Conservation (phyloP, 345 rosid species). For the Acer campestre region DNA sequence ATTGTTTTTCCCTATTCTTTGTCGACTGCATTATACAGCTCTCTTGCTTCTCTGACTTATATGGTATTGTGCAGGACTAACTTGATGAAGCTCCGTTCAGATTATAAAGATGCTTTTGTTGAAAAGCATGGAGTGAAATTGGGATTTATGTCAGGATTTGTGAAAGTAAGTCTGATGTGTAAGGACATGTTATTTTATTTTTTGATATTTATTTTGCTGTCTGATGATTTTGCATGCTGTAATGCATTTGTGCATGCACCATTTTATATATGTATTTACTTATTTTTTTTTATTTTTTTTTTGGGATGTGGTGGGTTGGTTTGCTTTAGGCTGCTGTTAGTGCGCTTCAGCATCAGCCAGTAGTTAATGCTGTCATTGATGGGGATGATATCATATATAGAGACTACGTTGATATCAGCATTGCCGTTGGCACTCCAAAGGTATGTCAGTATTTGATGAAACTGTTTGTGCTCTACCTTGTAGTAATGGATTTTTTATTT, state of each 20-base stretch:
- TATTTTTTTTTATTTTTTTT: neutral
- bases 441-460: conserved; percentile 34
- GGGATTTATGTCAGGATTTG: conserved; percentile 97
- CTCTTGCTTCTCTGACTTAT: conserved; percentile 6
- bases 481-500: neutral
- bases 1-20: neutral
- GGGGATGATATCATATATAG: conserved; percentile 98
- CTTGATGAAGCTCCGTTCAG: conserved; percentile 96
- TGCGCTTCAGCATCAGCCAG: conserved; percentile 93
- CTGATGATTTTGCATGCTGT: neutral
- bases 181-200: neutral
- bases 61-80: conserved; percentile 69
- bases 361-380: conserved; percentile 96
- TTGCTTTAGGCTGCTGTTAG: conserved; percentile 89
- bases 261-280: neutral
- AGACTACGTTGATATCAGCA: conserved; percentile 92
- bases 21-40: neutral
- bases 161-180: conserved; percentile 52
- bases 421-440: conserved; percentile 93
- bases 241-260: neutral
- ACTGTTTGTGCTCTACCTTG: neutral
- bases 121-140: conserved; percentile 98
- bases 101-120: conserved; percentile 91
- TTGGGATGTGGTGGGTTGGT: neutral
- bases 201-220: neutral